Evolutionary conservation across 2,329 filamentous ascomycete genomes (phyloP).

Genomic region (Endoconidiophora laricicola): DNA sequence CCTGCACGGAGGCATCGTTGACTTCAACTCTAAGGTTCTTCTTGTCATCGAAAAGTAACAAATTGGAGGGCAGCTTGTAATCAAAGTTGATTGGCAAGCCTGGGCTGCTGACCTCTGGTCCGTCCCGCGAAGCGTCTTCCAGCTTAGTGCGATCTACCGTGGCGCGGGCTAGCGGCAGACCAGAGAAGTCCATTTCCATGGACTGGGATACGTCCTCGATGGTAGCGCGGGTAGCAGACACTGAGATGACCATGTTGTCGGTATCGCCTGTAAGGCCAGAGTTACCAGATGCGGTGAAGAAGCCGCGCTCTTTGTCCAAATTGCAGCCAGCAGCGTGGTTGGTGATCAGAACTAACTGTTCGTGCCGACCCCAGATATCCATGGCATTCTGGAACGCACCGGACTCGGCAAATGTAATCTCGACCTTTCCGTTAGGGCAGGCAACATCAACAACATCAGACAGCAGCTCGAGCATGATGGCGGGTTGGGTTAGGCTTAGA

Average conservation of each 20-base stretch:
- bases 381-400: constrained; percentile 14
- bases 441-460: constrained; percentile 13
- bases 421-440: constrained; percentile 13
- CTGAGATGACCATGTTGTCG: constrained; percentile 16
- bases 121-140: neutral
- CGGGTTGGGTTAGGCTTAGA: constrained; percentile 14
- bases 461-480: constrained; percentile 16
- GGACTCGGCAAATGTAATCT: constrained; percentile 14
- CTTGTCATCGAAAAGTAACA: constrained; percentile 17
- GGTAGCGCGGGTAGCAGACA: constrained; percentile 19
- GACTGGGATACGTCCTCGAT: constrained; percentile 18
- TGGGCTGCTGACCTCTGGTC: neutral
- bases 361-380: constrained; percentile 12
- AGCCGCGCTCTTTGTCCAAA: constrained; percentile 22
- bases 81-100: constrained; percentile 2
- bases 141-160: neutral
- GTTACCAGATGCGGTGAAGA: constrained; percentile 20
- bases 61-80: constrained; percentile 10
- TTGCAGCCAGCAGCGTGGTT: constrained; percentile 27
- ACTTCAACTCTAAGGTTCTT: constrained; percentile 21
- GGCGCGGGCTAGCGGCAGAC: constrained; percentile 15
- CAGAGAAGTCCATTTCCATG: constrained; percentile 17
- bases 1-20: constrained; percentile 21
- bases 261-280: constrained; percentile 14
- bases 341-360: constrained; percentile 24